phyloP scores from a whole-genome alignment of 192 early-diverging fungal genomes.

The Backusella luteola region DNA sequence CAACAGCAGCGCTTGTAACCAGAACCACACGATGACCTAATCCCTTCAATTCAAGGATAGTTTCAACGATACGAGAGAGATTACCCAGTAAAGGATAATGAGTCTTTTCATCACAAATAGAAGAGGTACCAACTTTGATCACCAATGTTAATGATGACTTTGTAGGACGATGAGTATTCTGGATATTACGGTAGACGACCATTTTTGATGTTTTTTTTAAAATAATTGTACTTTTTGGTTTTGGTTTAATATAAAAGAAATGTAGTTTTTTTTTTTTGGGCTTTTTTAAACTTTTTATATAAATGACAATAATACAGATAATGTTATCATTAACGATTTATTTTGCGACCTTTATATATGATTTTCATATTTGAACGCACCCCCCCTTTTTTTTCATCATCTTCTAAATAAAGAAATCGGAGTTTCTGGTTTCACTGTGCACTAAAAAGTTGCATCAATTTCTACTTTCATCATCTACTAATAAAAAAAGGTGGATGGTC shows the following conservation, averaged over 20 bases:
- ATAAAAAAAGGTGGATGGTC: background rate
- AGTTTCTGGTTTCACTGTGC: background rate
- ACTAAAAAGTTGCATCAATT: background rate
- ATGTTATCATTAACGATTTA: background rate
- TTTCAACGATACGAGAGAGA: constrained; percentile 91
- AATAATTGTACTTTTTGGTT: background rate
- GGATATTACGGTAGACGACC: constrained; percentile 28
- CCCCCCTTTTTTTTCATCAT: background rate
- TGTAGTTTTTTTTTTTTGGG: background rate
- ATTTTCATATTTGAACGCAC: background rate
- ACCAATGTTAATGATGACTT: constrained; percentile 68
- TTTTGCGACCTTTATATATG: background rate
- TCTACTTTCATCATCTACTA: background rate
- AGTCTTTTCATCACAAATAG: constrained; percentile 91
- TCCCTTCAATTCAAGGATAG: constrained; percentile 75
- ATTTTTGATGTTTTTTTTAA: constrained; percentile 4
- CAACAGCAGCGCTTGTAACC: constrained; percentile 92
- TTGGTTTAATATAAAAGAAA: too few relatives aligned
- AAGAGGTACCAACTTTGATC: constrained; percentile 93
- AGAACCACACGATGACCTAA: constrained; percentile 84
- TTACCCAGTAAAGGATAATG: constrained; percentile 86
- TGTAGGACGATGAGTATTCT: constrained; percentile 30
- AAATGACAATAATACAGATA: background rate
- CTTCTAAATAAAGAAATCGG: background rate
- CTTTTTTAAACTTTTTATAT: constrained; percentile 2